phyloP scores from a whole-genome alignment of 2,329 filamentous ascomycete species.

The Colletotrichum lupini region DNA sequence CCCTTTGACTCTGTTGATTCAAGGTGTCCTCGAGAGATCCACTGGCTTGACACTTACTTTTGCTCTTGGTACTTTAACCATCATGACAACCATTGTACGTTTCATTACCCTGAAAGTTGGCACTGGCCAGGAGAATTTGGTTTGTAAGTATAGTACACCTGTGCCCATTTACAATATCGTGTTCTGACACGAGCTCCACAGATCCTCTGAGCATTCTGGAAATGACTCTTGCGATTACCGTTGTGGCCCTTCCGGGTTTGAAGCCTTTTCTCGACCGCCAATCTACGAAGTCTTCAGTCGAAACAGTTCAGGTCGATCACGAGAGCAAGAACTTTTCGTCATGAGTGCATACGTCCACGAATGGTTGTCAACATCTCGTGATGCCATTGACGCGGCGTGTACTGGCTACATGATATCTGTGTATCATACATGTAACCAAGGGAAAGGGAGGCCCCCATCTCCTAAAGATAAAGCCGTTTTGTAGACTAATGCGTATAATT shows the following conservation, averaged over 20 bases:
- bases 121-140: conserved; percentile 41
- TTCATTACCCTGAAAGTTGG: conserved; percentile 40
- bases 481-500: neutral
- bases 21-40: conserved; percentile 38
- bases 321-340: conserved; percentile 24
- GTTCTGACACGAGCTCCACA: conserved; percentile 4
- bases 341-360: neutral
- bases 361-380: neutral
- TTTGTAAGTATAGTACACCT: conserved; percentile 36
- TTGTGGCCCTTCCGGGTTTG: conserved; percentile 39
- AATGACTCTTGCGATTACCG: conserved; percentile 39
- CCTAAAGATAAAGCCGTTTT: neutral
- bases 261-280: conserved; percentile 37
- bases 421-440: neutral
- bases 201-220: conserved; percentile 39
- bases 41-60: conserved; percentile 40
- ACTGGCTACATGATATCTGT: neutral
- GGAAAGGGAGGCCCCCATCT: neutral
- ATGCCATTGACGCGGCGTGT: neutral
- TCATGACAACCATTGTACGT: conserved; percentile 40
- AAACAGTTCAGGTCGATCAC: conserved; percentile 22
- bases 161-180: neutral
- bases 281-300: conserved; percentile 18
- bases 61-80: conserved; percentile 40
- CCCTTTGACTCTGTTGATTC: conserved; percentile 43